These are phyloP conservation scores for Monilinia aucupariae DNA, from an alignment of 2,329 filamentous ascomycete genomes.

Conservation along the genomic window DNA sequence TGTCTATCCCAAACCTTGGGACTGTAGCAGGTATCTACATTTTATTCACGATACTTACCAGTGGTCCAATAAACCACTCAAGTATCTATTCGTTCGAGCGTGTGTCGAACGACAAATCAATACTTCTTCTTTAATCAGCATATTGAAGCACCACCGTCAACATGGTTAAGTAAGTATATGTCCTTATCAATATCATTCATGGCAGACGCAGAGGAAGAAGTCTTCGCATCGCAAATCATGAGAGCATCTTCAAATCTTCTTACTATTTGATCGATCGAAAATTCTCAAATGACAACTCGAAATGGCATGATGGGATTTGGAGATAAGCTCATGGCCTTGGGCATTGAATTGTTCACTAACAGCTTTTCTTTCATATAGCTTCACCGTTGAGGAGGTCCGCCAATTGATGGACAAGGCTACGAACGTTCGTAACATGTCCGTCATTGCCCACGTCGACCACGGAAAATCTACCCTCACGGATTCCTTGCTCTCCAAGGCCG, in stretches of 20 bases:
- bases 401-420: constrained; percentile 71
- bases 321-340: constrained; percentile 1
- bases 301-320: constrained; percentile 11
- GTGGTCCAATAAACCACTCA: constrained; percentile 1
- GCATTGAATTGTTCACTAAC: constrained; percentile 42
- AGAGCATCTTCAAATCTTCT: background rate
- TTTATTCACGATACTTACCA: constrained; percentile 17
- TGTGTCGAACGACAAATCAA: constrained; percentile 18
- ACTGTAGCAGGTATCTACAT: constrained; percentile 26
- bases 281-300: background rate
- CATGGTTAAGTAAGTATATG: constrained; percentile 94
- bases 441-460: constrained; percentile 99
- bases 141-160: constrained; percentile 69
- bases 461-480: constrained; percentile 99
- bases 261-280: background rate
- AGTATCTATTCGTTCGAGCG: constrained; percentile 17
- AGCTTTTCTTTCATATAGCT: constrained; percentile 54
- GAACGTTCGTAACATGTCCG: constrained; percentile 93
- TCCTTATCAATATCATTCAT: background rate
- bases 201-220: background rate
- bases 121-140: constrained; percentile 33
- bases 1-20: constrained; percentile 30
- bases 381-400: constrained; percentile 95
- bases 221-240: background rate
- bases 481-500: constrained; percentile 96